These are phyloP conservation scores for Carex littledalei DNA, from an alignment of 176 grass and related monocot genomes.

Conservation along the genomic window DNA sequence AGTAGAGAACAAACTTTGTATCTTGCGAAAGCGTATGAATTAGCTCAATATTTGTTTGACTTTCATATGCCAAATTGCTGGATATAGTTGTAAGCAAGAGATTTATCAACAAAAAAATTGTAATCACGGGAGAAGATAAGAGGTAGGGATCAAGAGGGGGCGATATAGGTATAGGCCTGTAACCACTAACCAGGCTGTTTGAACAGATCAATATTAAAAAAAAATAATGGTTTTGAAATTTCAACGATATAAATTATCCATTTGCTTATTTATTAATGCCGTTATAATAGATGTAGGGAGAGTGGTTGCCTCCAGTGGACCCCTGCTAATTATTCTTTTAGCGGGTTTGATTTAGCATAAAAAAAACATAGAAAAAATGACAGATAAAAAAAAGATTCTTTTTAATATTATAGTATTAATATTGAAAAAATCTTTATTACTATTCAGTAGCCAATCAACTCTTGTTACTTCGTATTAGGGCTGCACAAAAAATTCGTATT, in stretches of 20 bases:
- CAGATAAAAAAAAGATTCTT: neutral
- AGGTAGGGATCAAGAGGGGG: neutral
- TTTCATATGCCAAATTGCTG: neutral
- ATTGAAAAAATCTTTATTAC: neutral
- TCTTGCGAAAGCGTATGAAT: neutral
- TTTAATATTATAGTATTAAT: neutral
- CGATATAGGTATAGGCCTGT: neutral
- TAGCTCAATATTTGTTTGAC: neutral
- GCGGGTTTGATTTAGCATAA: too few relatives aligned
- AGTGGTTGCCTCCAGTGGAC: too few relatives aligned
- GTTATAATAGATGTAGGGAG: neutral
- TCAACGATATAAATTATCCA: neutral
- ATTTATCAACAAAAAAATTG: too few relatives aligned
- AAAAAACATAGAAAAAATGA: neutral
- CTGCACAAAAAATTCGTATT: too few relatives aligned
- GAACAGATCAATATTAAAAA: slow-evolving; percentile 9
- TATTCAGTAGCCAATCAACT: neutral
- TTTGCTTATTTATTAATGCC: neutral
- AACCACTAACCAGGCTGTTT: slow-evolving; percentile 17
- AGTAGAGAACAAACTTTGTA: neutral
- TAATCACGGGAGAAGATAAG: neutral
- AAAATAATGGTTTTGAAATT: neutral
- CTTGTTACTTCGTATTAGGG: neutral
- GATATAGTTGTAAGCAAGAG: neutral
- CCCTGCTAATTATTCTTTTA: too few relatives aligned